Conservation (phyloP, 768 basidiomycete genomes). For the Chalciporus piperatus region DNA sequence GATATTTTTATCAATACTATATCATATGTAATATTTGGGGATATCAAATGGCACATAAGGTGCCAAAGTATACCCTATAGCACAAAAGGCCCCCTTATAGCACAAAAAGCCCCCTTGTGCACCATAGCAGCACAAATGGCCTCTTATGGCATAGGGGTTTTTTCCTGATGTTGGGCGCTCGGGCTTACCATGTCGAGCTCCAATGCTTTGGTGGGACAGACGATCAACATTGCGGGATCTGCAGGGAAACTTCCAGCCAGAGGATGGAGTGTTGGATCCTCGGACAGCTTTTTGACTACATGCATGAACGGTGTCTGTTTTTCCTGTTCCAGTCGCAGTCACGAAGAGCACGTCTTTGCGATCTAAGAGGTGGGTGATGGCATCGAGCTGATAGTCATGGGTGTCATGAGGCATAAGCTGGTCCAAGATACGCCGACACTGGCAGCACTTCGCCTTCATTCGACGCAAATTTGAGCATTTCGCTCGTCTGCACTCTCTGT, state of each 20-base stretch:
- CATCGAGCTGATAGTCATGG: constrained; percentile 4
- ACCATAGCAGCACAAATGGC: too few relatives aligned
- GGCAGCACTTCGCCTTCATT: background rate
- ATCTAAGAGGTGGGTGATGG: background rate
- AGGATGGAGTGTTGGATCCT: background rate
- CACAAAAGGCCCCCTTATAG: too few relatives aligned
- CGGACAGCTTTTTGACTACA: background rate
- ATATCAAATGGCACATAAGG: too few relatives aligned
- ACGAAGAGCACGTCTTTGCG: too few relatives aligned
- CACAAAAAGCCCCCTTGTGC: too few relatives aligned
- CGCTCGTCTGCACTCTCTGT: too few relatives aligned
- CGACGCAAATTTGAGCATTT: background rate
- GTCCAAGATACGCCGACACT: background rate
- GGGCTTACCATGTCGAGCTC: constrained; percentile 24
- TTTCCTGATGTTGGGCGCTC: too few relatives aligned
- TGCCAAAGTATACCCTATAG: too few relatives aligned
- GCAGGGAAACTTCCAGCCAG: constrained; percentile 11
- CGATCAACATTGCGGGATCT: constrained; percentile 17
- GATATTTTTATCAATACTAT: too few relatives aligned
- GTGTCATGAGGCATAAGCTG: constrained; percentile 1
- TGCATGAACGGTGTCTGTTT: constrained; percentile 6
- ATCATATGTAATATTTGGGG: too few relatives aligned
- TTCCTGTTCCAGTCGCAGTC: background rate
- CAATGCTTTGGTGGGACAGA: constrained; percentile 24
- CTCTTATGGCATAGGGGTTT: too few relatives aligned